Evolutionary conservation across 2,329 filamentous ascomycete genomes (phyloP), one percentile per base, ranked within the genome.

Genomic region (Fusarium clavum): DNA sequence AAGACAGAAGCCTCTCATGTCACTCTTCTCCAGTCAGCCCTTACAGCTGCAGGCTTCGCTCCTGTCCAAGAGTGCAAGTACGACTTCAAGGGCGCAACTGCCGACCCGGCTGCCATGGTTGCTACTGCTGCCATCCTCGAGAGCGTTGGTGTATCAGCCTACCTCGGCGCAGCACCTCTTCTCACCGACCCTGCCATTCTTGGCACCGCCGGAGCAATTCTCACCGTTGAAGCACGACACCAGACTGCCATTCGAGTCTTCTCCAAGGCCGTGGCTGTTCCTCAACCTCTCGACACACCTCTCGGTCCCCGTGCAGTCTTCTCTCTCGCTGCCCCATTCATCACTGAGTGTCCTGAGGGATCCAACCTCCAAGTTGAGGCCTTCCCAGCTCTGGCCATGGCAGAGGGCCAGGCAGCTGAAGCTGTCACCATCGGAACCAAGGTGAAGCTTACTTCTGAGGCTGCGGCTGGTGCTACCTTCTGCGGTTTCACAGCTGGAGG

Each of bases 141-240:
- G 80, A 91, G 88, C 75, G 86, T 93, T 62, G 91, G 91, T 79
- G 86, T 93, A 32, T 91, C 90, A n/a, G 91, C 91, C 68, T 91
- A 90, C 80, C 87, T 93, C 16, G 91, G 91, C 63, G 91, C 90
- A 27, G 91, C 90, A 16, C 88, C 90, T 7, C 83, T 93, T 32
- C 79, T 94, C 67, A 84, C 86, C 47, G 84, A 85, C 58, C 81
- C 84, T 52, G 83, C 82, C 52, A 87, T 92, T 67, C 87, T 94
- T 53, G 83, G 85, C 64, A 87, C 88, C 22, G 91, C 92, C 4
- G 91, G 85, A 12, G 88, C 88, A 53, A 94, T 94, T 77, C 85
- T 92, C 46, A 92, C 91, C 25, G 86, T 92, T 64, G 92, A 94
- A 81, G 85, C 91, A 29, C 87, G 92, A 62, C 92, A 94, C 81